These are phyloP conservation scores for Selenicereus undatus DNA, from an alignment of 148 eudicot genomes.

Conservation along the genomic window DNA sequence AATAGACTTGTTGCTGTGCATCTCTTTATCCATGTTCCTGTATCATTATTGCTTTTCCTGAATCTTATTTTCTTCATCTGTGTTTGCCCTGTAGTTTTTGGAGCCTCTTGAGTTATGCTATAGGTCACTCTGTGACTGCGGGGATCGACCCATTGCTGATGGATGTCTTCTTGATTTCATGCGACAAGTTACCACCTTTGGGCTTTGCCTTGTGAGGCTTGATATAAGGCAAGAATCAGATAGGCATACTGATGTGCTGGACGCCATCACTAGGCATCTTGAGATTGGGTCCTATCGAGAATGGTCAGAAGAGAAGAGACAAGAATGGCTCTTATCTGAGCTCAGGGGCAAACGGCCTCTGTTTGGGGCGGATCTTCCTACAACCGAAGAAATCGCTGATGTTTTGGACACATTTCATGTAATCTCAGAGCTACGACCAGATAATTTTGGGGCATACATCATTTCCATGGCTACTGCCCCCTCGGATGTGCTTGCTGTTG, in stretches of 20 bases:
- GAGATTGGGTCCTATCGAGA: slow-evolving; percentile 76
- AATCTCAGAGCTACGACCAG: slow-evolving; percentile 75
- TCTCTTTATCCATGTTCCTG: background rate
- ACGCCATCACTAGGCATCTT: slow-evolving; percentile 70
- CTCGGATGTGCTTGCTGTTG: slow-evolving; percentile 92
- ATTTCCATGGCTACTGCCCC: slow-evolving; percentile 96
- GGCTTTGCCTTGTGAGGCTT: slow-evolving; percentile 83
- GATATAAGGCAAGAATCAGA: slow-evolving; percentile 94
- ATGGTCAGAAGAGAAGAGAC: slow-evolving; percentile 77
- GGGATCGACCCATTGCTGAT: slow-evolving; percentile 83
- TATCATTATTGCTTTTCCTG: too few relatives aligned
- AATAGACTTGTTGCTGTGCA: background rate
- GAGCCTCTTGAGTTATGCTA: slow-evolving; percentile 95
- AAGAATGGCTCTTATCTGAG: slow-evolving; percentile 87
- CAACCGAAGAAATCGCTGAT: slow-evolving; percentile 89
- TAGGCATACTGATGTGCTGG: slow-evolving; percentile 79
- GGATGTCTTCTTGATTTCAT: slow-evolving; percentile 94
- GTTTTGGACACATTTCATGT: slow-evolving; percentile 78
- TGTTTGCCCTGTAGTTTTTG: slow-evolving; percentile 47
- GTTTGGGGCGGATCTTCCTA: slow-evolving; percentile 74
- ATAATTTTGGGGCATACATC: slow-evolving; percentile 79
- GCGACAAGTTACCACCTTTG: slow-evolving; percentile 88
- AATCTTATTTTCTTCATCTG: background rate
- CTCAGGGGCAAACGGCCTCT: slow-evolving; percentile 87
- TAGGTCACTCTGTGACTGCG: slow-evolving; percentile 77